Base-by-base conservation (phyloP, 2,329 filamentous ascomycete species). In the Albophoma yamanashiensis region DNA sequence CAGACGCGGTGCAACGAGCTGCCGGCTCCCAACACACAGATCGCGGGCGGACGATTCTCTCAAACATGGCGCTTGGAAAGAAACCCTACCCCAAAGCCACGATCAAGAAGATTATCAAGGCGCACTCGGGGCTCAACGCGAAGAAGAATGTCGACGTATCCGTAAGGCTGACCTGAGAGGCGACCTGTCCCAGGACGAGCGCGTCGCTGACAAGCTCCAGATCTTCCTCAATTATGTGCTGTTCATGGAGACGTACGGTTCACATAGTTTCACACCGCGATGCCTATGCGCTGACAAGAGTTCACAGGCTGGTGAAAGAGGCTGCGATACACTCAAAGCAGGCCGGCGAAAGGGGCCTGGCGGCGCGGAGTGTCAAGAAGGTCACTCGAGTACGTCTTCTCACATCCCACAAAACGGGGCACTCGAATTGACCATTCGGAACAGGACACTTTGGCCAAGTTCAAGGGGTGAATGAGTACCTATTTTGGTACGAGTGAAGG, bases 71-170 rank as follows among this genome's bases (percentile, higher is more conserved):
- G 4, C 67, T 73, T 15, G 79, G 84, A 27, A 86, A 88, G 69
- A 93, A 91, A 67, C 79, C 90, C 17, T 96, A 96, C 69, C 92
- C 92, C 14, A 87, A 92, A 63, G 86, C 85, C 22, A 94, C 90
- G 0, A 80, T 96, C 67, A 94, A 92, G 74, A 92, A 92, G 74
- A 93, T 95, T 62, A 81, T 95, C 68, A 96, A 96, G 75, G 91
- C 91, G 22, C 91, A 96, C 73, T 89, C 91, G 11, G 88, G 89
- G 64, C 86, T 87, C 70, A 88, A 83, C 64, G 74, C 96, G 64
- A 91, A 87, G 78, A 94, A 91, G 74, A 92, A 94, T 73, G 89
- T 87, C 38, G 92, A 96, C 74, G 86, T 95, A 61, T 79, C 93
- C 76, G 91, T 95, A 75, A 62, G 82, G 15, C 42, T 38, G 22